A percentile compares a stretch with the other conserved stretches of the same genome.
Conservation (phyloP, 2,329 filamentous ascomycete species). For the Verticillium alfalfae region DNA sequence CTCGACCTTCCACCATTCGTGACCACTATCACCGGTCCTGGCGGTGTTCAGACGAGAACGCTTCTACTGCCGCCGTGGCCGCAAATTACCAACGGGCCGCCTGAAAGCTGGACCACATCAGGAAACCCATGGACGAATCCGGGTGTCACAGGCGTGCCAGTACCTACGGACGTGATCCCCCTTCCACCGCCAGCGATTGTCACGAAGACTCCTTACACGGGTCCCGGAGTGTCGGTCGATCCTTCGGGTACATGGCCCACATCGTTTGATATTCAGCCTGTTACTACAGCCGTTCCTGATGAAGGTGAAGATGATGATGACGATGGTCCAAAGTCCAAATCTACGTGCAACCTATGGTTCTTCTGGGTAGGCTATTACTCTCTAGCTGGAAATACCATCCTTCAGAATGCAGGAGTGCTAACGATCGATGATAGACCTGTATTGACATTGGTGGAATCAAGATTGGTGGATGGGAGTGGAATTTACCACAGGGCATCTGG, state of each 20-base stretch:
- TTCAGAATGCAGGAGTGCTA: neutral
- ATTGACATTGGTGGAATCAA: neutral
- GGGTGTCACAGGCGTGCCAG: too few relatives aligned
- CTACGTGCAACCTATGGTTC: neutral
- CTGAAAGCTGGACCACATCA: neutral
- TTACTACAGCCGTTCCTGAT: neutral
- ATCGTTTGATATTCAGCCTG: neutral
- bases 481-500: neutral
- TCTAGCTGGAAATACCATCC: neutral
- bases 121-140: neutral
- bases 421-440: neutral
- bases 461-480: slow-evolving; percentile 1
- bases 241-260: neutral
- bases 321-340: neutral
- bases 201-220: neutral
- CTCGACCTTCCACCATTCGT: neutral
- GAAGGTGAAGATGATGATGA: neutral
- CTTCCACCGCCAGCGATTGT: neutral
- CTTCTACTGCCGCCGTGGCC: neutral
- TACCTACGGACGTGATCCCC: neutral
- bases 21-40: neutral
- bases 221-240: neutral
- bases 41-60: neutral
- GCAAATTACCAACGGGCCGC: neutral
- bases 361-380: neutral